A percentile compares a stretch with the other conserved stretches of the same genome.
These are phyloP conservation scores for Pyrus betulifolia DNA, from an alignment of 306 rosid species.

Conservation along the genomic window DNA sequence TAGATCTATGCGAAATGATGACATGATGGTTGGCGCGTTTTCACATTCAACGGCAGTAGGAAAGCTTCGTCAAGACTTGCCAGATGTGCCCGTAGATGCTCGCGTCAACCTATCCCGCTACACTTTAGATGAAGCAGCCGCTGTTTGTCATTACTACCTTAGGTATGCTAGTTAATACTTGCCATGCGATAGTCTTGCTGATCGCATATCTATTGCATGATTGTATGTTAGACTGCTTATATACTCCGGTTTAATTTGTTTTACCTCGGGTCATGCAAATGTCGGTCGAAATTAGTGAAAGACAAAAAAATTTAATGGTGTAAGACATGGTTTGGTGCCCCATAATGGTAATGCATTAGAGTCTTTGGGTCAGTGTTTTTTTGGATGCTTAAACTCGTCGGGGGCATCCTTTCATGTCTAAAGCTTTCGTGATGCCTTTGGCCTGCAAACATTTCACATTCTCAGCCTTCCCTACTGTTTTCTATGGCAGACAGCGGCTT, in stretches of 20 bases:
- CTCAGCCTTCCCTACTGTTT: conserved; percentile 9
- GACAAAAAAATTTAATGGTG: not conserved
- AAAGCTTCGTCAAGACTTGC: conserved; percentile 81
- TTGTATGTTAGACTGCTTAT: not conserved
- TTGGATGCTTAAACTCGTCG: not conserved
- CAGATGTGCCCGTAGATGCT: conserved; percentile 80
- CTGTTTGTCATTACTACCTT: conserved; percentile 79
- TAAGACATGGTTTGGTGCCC: not conserved
- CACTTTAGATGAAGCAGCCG: conserved; percentile 77
- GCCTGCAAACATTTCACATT: conserved; percentile 11
- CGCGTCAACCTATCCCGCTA: conserved; percentile 73
- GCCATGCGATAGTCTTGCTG: not conserved
- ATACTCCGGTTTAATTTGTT: not conserved
- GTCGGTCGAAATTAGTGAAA: not conserved
- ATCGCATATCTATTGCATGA: not conserved
- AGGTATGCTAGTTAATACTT: conserved; percentile 39
- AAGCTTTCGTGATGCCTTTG: not conserved
- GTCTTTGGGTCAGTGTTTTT: not conserved
- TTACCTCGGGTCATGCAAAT: not conserved
- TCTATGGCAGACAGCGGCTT: conserved; percentile 74
- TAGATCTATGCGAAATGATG: conserved; percentile 80
- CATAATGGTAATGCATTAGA: not conserved
- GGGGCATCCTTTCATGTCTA: not conserved
- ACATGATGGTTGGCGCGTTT: conserved; percentile 97
- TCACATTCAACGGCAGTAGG: conserved; percentile 98